These are phyloP conservation scores for Malus asiatica DNA, from an alignment of 306 rosid genomes.

Conservation along the genomic window DNA sequence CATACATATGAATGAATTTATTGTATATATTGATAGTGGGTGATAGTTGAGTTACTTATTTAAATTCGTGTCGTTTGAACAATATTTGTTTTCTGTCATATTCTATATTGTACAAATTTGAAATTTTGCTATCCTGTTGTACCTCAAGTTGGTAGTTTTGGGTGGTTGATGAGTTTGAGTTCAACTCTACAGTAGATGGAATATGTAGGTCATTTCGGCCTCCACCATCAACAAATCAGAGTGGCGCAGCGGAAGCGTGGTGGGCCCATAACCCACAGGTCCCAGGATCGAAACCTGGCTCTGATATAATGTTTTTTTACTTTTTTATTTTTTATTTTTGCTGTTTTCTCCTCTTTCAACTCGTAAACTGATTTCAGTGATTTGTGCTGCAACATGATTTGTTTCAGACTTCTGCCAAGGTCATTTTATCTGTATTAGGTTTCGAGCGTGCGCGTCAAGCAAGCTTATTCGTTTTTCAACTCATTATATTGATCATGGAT, in stretches of 20 bases:
- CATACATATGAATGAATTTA: too few relatives aligned
- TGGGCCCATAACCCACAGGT: slow-evolving; percentile 48
- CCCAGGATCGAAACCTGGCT: slow-evolving; percentile 49
- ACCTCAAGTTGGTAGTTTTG: too few relatives aligned
- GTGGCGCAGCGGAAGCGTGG: slow-evolving; percentile 53
- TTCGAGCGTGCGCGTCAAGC: neutral
- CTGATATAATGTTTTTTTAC: neutral
- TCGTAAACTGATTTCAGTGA: neutral
- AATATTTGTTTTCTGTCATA: too few relatives aligned
- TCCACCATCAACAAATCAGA: slow-evolving; percentile 5
- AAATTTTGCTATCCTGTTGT: too few relatives aligned
- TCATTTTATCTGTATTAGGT: neutral
- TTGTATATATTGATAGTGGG: too few relatives aligned
- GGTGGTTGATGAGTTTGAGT: too few relatives aligned
- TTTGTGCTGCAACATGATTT: neutral
- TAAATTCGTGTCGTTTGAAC: too few relatives aligned
- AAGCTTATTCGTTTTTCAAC: neutral
- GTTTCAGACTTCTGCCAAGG: neutral
- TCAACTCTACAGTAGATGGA: too few relatives aligned
- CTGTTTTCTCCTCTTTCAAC: too few relatives aligned
- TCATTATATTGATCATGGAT: neutral
- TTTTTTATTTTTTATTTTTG: too few relatives aligned
- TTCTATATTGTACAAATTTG: too few relatives aligned
- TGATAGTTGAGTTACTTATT: too few relatives aligned
- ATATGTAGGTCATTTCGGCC: neutral